Conservation (phyloP, 2,329 filamentous ascomycete species). For the Scolecobasidium constrictum region DNA sequence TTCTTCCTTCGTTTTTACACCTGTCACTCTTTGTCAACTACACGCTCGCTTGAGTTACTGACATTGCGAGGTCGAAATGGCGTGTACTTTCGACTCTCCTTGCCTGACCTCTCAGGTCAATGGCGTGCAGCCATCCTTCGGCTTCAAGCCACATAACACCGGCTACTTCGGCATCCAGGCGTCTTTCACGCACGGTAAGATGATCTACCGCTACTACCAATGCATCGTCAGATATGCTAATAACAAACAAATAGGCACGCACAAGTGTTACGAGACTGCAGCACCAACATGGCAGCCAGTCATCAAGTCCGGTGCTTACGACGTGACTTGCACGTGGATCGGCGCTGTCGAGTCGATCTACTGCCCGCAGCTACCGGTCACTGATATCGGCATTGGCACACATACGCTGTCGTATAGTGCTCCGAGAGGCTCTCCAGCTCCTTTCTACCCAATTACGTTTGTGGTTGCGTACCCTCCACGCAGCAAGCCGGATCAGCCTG, state of each 20-base stretch:
- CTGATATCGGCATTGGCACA: background rate
- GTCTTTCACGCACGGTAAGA: background rate
- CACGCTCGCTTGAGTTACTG: background rate
- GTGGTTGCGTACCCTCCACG: too few species aligned
- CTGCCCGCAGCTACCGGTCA: background rate
- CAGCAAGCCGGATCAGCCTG: too few species aligned
- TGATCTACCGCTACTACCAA: background rate
- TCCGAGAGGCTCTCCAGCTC: background rate
- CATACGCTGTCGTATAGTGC: conserved; percentile 3
- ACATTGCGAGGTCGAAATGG: background rate
- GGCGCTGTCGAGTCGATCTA: conserved; percentile 4
- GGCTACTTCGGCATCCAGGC: conserved; percentile 4
- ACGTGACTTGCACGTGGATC: conserved; percentile 1
- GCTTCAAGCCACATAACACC: background rate
- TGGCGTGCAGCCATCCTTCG: conserved; percentile 3
- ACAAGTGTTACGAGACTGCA: conserved; percentile 1
- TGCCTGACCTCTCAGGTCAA: conserved; percentile 5
- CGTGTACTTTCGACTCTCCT: conserved; percentile 3
- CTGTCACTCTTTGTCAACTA: background rate
- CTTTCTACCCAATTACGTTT: conserved; percentile 1
- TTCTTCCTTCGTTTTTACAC: background rate
- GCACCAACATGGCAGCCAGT: background rate
- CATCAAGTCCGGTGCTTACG: background rate
- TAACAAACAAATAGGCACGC: background rate
- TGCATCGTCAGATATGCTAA: background rate